Conservation (phyloP, 176 grass and related monocot species). For the Bolboschoenus planiculmis region DNA sequence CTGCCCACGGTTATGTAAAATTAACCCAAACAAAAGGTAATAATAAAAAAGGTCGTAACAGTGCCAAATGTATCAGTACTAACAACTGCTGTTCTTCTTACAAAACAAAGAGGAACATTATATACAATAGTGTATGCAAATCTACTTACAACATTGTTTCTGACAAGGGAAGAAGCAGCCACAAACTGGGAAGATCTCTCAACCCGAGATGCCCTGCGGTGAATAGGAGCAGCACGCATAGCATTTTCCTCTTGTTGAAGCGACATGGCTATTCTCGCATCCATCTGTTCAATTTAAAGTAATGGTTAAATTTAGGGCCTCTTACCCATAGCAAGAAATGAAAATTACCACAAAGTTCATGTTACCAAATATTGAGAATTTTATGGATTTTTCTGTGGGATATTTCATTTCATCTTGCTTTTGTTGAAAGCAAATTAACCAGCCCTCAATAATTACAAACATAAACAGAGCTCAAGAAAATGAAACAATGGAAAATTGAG, state of each 20-base stretch:
- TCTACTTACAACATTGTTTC: conserved; percentile 40
- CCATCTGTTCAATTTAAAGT: conserved; percentile 50
- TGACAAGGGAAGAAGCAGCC: background rate
- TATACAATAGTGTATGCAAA: background rate
- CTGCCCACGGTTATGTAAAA: conserved; percentile 7
- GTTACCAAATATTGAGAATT: background rate
- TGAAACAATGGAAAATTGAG: background rate
- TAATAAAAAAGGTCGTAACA: background rate
- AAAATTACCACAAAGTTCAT: background rate
- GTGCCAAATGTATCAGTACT: conserved; percentile 34
- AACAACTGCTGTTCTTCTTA: conserved; percentile 12
- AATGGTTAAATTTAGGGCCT: background rate
- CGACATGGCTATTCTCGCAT: conserved; percentile 70
- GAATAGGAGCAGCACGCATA: conserved; percentile 25
- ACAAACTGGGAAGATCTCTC: background rate
- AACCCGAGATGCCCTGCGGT: conserved; percentile 5
- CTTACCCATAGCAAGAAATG: background rate
- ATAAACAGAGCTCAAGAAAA: background rate
- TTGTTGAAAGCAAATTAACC: background rate
- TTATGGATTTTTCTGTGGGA: background rate
- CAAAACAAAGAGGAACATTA: conserved; percentile 13
- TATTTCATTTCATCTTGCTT: background rate
- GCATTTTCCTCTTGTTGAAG: conserved; percentile 64
- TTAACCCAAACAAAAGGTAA: conserved; percentile 13
- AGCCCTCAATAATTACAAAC: background rate